phyloP scores from a whole-genome alignment of 257 asterid species.

The Dorcoceras hygrometricum region DNA sequence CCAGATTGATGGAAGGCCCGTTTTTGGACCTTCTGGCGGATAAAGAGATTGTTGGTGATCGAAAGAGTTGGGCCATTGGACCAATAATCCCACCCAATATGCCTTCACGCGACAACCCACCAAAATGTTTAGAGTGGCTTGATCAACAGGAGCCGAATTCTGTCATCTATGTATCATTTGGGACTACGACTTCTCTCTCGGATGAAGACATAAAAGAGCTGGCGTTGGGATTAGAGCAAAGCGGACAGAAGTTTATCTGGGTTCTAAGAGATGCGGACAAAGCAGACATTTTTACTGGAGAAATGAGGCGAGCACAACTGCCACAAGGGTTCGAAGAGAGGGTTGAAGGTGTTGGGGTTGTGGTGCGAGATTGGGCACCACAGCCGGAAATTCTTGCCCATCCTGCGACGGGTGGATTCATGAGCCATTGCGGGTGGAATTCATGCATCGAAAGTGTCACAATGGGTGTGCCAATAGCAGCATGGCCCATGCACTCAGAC shows the following conservation, averaged over 20 bases:
- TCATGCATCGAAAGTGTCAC: conserved; percentile 41
- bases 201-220: conserved; percentile 36
- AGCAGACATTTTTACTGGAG: conserved; percentile 27
- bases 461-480: conserved; percentile 41
- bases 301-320: conserved; percentile 20
- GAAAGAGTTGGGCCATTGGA: conserved; percentile 12
- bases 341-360: conserved; percentile 28
- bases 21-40: background rate
- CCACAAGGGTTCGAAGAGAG: conserved; percentile 39
- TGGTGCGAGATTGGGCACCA: conserved; percentile 46
- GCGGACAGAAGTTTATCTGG: conserved; percentile 47
- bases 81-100: conserved; percentile 33
- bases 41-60: background rate
- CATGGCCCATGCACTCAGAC: conserved; percentile 55
- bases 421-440: conserved; percentile 51
- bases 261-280: conserved; percentile 44
- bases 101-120: conserved; percentile 9
- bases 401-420: conserved; percentile 38
- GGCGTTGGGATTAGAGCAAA: conserved; percentile 37
- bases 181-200: conserved; percentile 32
- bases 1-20: conserved; percentile 6
- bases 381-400: conserved; percentile 44
- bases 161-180: conserved; percentile 41
- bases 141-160: conserved; percentile 35
- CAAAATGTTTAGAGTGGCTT: conserved; percentile 36